phyloP scores from a whole-genome alignment of 1,284 basidiomycete species.

The Cryptococcus sp. region DNA sequence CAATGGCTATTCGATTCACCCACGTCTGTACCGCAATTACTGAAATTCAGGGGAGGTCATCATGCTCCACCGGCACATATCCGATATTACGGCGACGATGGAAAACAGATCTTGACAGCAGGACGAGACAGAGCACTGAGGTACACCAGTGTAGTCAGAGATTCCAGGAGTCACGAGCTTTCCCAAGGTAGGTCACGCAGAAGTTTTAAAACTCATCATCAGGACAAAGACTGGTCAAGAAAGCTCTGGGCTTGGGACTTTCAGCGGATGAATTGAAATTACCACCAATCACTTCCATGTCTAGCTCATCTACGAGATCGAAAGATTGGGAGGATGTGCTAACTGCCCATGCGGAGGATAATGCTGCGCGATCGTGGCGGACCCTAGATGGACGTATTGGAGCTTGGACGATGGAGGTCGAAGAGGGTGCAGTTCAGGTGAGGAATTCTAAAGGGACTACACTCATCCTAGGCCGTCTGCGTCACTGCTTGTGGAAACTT shows the following conservation, averaged over 20 bases:
- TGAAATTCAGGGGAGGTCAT: conserved; percentile 91
- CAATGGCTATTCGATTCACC: conserved; percentile 98
- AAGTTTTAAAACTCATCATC: background rate
- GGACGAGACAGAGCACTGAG: conserved; percentile 76
- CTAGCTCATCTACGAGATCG: conserved; percentile 72
- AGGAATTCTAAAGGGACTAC: background rate
- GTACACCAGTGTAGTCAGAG: conserved; percentile 86
- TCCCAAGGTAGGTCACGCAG: conserved; percentile 68
- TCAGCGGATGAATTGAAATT: conserved; percentile 76
- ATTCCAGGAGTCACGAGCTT: conserved; percentile 87
- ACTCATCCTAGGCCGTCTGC: conserved; percentile 66
- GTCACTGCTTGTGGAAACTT: conserved; percentile 97
- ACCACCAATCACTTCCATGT: conserved; percentile 68
- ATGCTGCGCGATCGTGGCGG: conserved; percentile 77
- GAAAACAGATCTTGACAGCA: conserved; percentile 86
- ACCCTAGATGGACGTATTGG: conserved; percentile 78
- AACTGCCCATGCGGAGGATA: conserved; percentile 78
- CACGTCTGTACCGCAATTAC: conserved; percentile 72
- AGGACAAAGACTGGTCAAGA: conserved; percentile 75
- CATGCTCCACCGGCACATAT: conserved; percentile 86
- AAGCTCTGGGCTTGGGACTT: conserved; percentile 73
- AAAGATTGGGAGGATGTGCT: conserved; percentile 99
- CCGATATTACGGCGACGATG: conserved; percentile 92
- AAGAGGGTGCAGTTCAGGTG: conserved; percentile 45
- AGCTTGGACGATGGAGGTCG: conserved; percentile 54